These are phyloP conservation scores for Rhododendron vialii DNA, from an alignment of 148 eudicot genomes.

Conservation along the genomic window DNA sequence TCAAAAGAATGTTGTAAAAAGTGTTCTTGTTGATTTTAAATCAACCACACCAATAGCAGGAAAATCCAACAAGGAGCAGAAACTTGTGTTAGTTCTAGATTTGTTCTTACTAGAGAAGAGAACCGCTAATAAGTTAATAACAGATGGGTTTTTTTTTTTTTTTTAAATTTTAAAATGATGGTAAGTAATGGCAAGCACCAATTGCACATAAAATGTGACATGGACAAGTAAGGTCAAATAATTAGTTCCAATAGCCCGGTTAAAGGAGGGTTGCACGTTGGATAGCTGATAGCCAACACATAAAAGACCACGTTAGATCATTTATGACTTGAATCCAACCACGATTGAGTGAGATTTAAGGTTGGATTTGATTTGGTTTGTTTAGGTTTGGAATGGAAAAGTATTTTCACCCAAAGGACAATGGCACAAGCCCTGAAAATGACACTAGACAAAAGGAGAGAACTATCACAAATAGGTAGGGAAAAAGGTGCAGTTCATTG, in stretches of 20 bases:
- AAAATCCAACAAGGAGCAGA: not conserved
- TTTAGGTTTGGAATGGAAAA: not conserved
- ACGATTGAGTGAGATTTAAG: no score
- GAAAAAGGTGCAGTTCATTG: not conserved
- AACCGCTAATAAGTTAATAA: not conserved
- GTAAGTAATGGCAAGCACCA: not conserved
- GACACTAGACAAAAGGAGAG: conserved; percentile 15
- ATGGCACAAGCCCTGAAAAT: not conserved
- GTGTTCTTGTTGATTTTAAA: no score
- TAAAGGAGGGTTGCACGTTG: no score
- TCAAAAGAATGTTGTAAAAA: no score
- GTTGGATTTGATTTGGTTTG: no score
- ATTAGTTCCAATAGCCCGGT: no score
- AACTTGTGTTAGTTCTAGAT: not conserved
- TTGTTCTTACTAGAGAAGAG: not conserved
- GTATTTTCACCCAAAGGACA: not conserved
- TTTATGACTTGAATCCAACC: no score
- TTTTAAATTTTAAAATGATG: not conserved
- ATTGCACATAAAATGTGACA: not conserved
- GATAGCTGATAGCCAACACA: no score
- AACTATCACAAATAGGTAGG: not conserved
- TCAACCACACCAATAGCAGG: not conserved
- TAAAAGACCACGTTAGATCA: no score
- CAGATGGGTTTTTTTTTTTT: not conserved
- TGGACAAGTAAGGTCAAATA: no score